Percentiles rank a stretch among this genome's conserved stretches.
Conservation (phyloP, 768 basidiomycete genomes). For the Rhodosporidiobolus odoratus region DNA sequence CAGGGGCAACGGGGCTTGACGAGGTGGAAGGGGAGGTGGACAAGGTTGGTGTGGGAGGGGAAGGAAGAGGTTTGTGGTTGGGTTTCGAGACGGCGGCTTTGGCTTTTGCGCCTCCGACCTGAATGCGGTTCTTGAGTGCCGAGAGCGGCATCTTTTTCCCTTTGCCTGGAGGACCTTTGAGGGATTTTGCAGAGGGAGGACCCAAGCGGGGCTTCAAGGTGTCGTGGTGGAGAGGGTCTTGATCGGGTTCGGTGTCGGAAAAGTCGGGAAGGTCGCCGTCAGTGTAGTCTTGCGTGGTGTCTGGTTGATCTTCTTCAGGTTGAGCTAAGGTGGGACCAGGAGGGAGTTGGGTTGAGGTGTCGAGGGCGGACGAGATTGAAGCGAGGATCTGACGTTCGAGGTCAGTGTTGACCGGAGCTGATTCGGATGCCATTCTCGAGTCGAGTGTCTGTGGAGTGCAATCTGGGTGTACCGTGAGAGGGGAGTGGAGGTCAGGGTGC, state of each 20-base stretch:
- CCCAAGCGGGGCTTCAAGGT: not conserved
- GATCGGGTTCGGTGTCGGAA: constrained; percentile 24
- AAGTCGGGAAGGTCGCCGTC: constrained; percentile 40
- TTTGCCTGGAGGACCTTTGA: constrained; percentile 15
- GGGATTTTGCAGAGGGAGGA: constrained; percentile 4
- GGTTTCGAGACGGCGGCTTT: not conserved
- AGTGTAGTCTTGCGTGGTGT: not conserved
- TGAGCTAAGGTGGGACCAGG: not conserved
- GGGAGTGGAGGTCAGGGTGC: not conserved
- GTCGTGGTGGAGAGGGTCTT: not conserved
- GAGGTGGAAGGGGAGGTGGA: not conserved
- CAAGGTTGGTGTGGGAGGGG: not conserved
- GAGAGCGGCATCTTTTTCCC: constrained; percentile 23
- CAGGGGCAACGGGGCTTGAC: not conserved
- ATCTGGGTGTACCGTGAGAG: not conserved
- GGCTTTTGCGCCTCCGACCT: not conserved
- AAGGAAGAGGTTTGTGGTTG: not conserved
- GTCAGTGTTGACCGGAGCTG: not conserved
- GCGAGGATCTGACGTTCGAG: not conserved
- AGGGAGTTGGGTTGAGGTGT: not conserved
- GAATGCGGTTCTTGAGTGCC: constrained; percentile 28
- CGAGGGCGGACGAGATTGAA: not conserved
- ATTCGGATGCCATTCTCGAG: not conserved
- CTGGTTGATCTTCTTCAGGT: not conserved
- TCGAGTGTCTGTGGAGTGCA: not conserved